Evolutionary conservation across 805 yeast genomes (phyloP), one percentile per base, ranked within the genome.

Genomic region (Cyberlindnera euphorbiae): DNA sequence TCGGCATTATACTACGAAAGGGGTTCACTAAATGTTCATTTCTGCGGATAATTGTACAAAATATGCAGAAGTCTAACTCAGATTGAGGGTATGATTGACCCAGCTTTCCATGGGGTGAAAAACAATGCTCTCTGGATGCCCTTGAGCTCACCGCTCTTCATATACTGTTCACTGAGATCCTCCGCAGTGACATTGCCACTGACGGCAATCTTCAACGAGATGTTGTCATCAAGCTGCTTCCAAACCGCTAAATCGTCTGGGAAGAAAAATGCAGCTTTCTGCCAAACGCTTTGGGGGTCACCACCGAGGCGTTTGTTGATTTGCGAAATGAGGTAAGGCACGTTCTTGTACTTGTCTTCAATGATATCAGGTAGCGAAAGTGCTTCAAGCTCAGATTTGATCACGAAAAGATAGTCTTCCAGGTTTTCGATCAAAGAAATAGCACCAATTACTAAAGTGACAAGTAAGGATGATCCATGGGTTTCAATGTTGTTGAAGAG

Each of bases 381-480:
- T 0, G 66, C 59, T 25, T 62, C 64, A 30, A 93, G 60, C 56
- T 89, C 96, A 14, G 78, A 80, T 35, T 71, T 70, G 13, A 81
- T 67, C 0, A 93, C 78, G 1, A 72, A 77, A 26, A 69, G 54
- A 35, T 82, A 66, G 39, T 78, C 79, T 12, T 73, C 80, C 6
- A 65, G 63, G 31, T 77, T 66, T 33, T 86, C 83, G 8, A 79
- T 64, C 3, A 93, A 67, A 0, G 85, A 69, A 16, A 90, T 77
- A 0, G 94, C 88, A 5, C 95, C 96, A 28, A 90, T 64, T 1
- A 87, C 74, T 40, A 89, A 59, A 0, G 85, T 79, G 2, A 84
- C 76, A 17, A 76, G 52, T 30, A 86, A 60, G 3, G 88, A 76
- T 1, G 83, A 66, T 0, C 95, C 96, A 38, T 72, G 58, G 4